Conservation (phyloP, 73 alveolate genomes). For the Paramecium sonneborni region DNA sequence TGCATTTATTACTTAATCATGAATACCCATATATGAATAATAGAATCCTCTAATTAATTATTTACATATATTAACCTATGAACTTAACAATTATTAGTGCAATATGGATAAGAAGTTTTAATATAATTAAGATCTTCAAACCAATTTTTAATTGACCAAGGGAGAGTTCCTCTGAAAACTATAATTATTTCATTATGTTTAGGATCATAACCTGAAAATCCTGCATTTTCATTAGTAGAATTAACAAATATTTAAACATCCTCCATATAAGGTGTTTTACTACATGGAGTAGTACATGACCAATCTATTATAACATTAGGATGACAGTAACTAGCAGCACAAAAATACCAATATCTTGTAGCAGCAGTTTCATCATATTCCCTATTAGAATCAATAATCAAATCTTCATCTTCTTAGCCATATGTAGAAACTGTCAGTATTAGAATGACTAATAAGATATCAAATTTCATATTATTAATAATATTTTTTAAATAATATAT, state of each 20-base stretch:
- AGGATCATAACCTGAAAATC: constrained; percentile 58
- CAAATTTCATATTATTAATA: not conserved
- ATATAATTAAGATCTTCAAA: constrained; percentile 49
- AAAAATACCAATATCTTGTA: constrained; percentile 16
- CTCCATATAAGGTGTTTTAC: constrained; percentile 46
- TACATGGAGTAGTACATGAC: constrained; percentile 54
- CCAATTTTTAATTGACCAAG: constrained; percentile 67
- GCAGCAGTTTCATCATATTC: constrained; percentile 34
- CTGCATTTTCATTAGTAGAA: constrained; percentile 36
- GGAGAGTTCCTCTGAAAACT: constrained; percentile 70
- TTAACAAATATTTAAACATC: constrained; percentile 51
- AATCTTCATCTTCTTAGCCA: not conserved
- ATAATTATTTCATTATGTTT: constrained; percentile 35
- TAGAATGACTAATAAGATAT: not conserved
- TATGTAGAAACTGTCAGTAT: not conserved
- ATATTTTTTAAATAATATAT: not conserved
- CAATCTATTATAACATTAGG: constrained; percentile 23
- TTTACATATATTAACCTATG: not conserved
- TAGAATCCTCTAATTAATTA: constrained; percentile 50
- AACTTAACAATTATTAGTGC: constrained; percentile 46
- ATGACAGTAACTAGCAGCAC: constrained; percentile 54
- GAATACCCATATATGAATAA: not conserved
- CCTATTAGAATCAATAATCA: not conserved
- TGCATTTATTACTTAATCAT: not conserved
- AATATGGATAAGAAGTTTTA: constrained; percentile 46